Evolutionary conservation across 139 green algal genomes (phyloP).

Genomic region (Pycnococcus provasolii): DNA sequence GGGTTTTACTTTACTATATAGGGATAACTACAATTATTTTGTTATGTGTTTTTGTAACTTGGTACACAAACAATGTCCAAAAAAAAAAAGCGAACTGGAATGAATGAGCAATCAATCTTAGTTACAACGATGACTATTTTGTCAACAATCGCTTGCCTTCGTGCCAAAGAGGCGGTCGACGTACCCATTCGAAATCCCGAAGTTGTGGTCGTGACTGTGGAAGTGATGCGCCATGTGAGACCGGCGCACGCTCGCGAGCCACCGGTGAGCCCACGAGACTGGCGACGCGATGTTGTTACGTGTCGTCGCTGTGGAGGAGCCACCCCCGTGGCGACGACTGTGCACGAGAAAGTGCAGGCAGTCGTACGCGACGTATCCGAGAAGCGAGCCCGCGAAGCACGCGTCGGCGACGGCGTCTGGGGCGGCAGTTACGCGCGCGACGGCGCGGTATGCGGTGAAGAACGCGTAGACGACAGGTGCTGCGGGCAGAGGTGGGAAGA

Average conservation of each 20-base stretch:
- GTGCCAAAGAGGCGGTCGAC: constrained; percentile 5
- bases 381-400: constrained; percentile 53
- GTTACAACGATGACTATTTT: no score
- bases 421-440: neutral
- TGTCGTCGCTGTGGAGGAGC: neutral
- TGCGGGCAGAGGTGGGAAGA: constrained; percentile 78
- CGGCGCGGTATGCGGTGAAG: neutral
- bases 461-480: constrained; percentile 32
- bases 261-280: neutral
- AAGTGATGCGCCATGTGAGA: constrained; percentile 18
- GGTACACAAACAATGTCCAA: no score
- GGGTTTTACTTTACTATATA: no score
- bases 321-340: neutral
- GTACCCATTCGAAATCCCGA: neutral
- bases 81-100: no score
- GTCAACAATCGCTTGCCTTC: neutral
- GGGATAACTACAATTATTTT: no score
- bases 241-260: neutral
- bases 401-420: constrained; percentile 1
- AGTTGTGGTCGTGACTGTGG: neutral
- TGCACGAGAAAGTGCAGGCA: constrained; percentile 63
- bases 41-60: no score
- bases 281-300: no score
- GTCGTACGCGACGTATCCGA: constrained; percentile 87
- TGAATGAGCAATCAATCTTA: no score